phyloP scores from a whole-genome alignment of 2,329 filamentous ascomycete species.

The Microascus cirrosus region DNA sequence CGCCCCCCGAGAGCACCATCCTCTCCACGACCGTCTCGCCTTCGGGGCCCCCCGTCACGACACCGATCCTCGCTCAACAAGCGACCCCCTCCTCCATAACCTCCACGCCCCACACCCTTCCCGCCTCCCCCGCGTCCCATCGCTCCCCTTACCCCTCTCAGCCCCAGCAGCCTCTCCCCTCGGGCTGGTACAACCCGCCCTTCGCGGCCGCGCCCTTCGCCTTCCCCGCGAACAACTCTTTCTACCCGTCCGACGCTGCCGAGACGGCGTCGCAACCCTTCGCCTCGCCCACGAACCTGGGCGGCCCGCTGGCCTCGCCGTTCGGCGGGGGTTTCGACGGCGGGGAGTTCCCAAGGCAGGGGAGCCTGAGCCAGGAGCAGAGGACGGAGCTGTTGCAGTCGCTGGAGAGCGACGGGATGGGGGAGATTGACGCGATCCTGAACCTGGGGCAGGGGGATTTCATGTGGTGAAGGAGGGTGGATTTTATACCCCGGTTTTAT shows the following conservation, averaged over 20 bases:
- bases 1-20: slow-evolving; percentile 30
- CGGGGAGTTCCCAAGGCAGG: slow-evolving; percentile 35
- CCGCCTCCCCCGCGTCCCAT: slow-evolving; percentile 16
- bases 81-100: slow-evolving; percentile 10
- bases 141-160: slow-evolving; percentile 25
- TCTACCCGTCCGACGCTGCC: slow-evolving; percentile 9
- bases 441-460: slow-evolving; percentile 21
- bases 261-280: slow-evolving; percentile 11
- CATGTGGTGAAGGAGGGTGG: not conserved
- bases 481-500: not conserved
- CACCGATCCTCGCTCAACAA: slow-evolving; percentile 18
- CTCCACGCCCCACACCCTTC: slow-evolving; percentile 11
- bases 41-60: slow-evolving; percentile 20
- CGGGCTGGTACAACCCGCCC: not conserved
- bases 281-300: slow-evolving; percentile 5
- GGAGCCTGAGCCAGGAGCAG: slow-evolving; percentile 66
- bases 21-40: slow-evolving; percentile 25
- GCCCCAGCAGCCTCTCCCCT: slow-evolving; percentile 10
- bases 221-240: slow-evolving; percentile 9
- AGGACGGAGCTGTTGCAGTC: slow-evolving; percentile 74
- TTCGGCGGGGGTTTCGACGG: not conserved
- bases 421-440: slow-evolving; percentile 50
- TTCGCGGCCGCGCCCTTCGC: not conserved
- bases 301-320: slow-evolving; percentile 1
- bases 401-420: slow-evolving; percentile 58